These are phyloP conservation scores for Sergeia podlipaevii DNA, from an alignment of 208 protist genomes.

Conservation along the genomic window DNA sequence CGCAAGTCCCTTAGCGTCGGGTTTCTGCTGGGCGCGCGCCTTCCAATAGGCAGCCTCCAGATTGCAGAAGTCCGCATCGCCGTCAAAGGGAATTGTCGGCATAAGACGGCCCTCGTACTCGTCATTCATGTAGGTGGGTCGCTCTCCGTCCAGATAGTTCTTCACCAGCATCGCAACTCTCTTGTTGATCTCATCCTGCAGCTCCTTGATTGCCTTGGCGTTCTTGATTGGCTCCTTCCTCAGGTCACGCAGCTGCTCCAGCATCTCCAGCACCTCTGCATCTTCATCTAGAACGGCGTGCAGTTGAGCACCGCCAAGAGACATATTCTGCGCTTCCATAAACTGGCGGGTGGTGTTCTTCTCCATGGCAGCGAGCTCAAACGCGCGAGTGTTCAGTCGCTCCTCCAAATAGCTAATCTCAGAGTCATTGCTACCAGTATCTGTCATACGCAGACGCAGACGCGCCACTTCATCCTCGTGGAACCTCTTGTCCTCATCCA, in stretches of 20 bases:
- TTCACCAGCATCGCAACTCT: conserved; percentile 9
- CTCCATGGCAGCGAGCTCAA: conserved; percentile 43
- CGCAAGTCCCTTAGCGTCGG: conserved; percentile 17
- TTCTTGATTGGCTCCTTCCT: conserved; percentile 58
- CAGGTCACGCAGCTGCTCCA: conserved; percentile 45
- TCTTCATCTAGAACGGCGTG: conserved; percentile 60
- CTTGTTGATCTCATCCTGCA: conserved; percentile 22
- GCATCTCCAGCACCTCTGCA: conserved; percentile 11
- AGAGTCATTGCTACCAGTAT: conserved; percentile 26
- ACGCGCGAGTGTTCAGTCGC: conserved; percentile 54
- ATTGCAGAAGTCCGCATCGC: conserved; percentile 23
- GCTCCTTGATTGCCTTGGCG: conserved; percentile 32
- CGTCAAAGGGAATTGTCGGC: conserved; percentile 16
- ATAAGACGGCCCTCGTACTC: conserved; percentile 25
- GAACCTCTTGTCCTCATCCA: conserved; percentile 50
- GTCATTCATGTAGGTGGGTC: conserved; percentile 18
- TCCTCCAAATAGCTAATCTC: conserved; percentile 36
- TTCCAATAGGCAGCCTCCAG: conserved; percentile 19
- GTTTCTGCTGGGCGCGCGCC: conserved; percentile 12
- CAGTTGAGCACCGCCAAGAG: conserved; percentile 25
- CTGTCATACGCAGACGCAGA: conserved; percentile 27
- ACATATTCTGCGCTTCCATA: conserved; percentile 26
- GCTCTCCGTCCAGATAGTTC: conserved; percentile 16
- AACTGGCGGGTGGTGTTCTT: conserved; percentile 34
- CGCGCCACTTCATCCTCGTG: conserved; percentile 54